Percentiles rank a stretch among this genome's conserved stretches.
phyloP scores from a whole-genome alignment of 1,284 basidiomycete species.

The Cerrena zonata region DNA sequence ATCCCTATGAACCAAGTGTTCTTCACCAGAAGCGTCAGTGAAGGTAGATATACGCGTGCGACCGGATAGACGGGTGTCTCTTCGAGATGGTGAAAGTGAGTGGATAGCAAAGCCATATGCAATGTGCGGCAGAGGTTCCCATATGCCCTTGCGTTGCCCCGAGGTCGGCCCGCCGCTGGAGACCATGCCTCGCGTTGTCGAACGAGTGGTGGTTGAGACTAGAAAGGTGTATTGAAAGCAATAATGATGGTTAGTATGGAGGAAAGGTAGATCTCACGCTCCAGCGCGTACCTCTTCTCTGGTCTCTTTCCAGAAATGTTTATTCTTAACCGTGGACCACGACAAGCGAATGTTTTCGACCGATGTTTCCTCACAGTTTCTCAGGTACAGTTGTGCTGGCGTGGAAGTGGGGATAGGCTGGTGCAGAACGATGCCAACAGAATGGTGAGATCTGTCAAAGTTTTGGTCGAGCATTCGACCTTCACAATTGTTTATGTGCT shows the following conservation, averaged over 20 bases:
- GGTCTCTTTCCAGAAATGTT: not conserved
- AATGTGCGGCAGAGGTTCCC: conserved; percentile 77
- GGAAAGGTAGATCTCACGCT: not conserved
- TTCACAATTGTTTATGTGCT: too few relatives aligned
- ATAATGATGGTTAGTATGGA: not conserved
- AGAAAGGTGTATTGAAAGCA: not conserved
- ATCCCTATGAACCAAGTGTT: conserved; percentile 60
- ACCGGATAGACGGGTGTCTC: conserved; percentile 62
- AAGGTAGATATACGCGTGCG: conserved; percentile 62
- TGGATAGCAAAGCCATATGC: conserved; percentile 80
- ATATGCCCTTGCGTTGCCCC: conserved; percentile 40
- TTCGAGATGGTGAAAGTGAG: conserved; percentile 65
- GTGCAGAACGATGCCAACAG: not conserved
- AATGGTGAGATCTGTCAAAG: too few relatives aligned
- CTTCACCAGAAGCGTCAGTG: conserved; percentile 64
- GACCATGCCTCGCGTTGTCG: not conserved
- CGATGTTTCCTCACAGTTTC: not conserved
- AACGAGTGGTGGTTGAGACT: not conserved
- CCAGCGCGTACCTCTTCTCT: not conserved
- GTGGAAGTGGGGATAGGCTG: not conserved
- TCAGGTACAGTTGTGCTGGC: not conserved
- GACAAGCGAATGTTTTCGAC: not conserved
- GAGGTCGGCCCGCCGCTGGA: conserved; percentile 3
- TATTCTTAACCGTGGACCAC: not conserved
- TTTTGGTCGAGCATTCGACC: too few relatives aligned